A percentile compares a stretch with the other conserved stretches of the same genome.
Evolutionary conservation across 2,329 filamentous ascomycete genomes (phyloP).

Genomic region (Tolypocladium inflatum): DNA sequence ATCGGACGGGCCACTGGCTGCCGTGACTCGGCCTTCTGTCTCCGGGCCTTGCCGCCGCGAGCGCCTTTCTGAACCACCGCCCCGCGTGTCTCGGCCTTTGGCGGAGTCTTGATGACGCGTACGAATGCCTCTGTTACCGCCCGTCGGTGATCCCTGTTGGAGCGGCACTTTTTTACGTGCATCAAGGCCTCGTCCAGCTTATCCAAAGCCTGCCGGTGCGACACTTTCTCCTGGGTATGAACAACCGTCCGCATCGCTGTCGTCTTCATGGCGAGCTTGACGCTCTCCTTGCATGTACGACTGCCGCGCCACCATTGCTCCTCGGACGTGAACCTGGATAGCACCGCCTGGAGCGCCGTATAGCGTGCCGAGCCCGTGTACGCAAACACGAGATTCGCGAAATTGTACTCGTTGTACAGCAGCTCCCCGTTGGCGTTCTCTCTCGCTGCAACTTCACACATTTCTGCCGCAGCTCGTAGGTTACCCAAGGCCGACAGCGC

Average conservation of each 20-base stretch:
- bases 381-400: constrained; percentile 24
- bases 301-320: constrained; percentile 26
- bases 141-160: constrained; percentile 6
- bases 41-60: background rate
- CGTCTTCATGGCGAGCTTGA: constrained; percentile 27
- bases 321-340: constrained; percentile 19
- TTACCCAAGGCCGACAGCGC: constrained; percentile 18
- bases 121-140: constrained; percentile 12
- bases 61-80: background rate
- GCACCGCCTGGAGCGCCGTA: constrained; percentile 17
- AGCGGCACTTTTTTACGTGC: constrained; percentile 14
- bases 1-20: background rate
- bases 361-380: constrained; percentile 23
- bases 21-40: background rate
- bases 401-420: constrained; percentile 27
- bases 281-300: constrained; percentile 24
- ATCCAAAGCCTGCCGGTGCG: constrained; percentile 14
- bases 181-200: constrained; percentile 13
- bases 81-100: background rate
- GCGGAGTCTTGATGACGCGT: constrained; percentile 2
- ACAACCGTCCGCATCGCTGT: constrained; percentile 15
- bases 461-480: constrained; percentile 16
- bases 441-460: constrained; percentile 26
- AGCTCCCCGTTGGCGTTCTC: constrained; percentile 25
- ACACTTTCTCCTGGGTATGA: constrained; percentile 1